These are phyloP conservation scores for Lolium rigidum DNA, from an alignment of 176 grass and related monocot species.

Conservation along the genomic window DNA sequence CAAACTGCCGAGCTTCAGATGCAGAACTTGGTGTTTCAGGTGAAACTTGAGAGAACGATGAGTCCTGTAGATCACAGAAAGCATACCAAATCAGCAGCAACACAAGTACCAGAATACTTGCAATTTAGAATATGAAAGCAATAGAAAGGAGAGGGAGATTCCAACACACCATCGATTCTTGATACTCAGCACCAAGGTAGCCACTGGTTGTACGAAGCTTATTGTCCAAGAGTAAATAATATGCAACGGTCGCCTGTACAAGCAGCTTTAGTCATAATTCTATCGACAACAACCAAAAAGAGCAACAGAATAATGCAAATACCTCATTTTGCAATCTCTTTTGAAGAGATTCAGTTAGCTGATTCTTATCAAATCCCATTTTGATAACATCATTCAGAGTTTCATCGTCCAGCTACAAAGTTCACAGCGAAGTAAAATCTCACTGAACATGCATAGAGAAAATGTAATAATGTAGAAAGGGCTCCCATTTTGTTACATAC, in stretches of 20 bases:
- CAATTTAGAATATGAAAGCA: neutral
- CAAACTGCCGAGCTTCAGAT: constrained; percentile 45
- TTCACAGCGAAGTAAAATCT: constrained; percentile 23
- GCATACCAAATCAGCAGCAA: constrained; percentile 28
- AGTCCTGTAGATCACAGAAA: constrained; percentile 56
- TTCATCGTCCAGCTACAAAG: constrained; percentile 85
- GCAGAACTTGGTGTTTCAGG: constrained; percentile 62
- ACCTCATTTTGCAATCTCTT: constrained; percentile 93
- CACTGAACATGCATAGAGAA: neutral
- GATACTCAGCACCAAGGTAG: constrained; percentile 80
- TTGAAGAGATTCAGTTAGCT: constrained; percentile 76
- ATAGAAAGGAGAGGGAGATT: constrained; percentile 1
- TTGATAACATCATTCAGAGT: constrained; percentile 83
- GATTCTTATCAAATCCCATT: constrained; percentile 86
- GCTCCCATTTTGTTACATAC: neutral
- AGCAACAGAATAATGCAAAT: constrained; percentile 24
- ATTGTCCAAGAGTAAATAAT: constrained; percentile 97
- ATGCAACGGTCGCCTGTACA: constrained; percentile 86
- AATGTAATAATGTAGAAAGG: neutral
- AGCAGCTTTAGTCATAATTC: constrained; percentile 35
- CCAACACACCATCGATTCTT: constrained; percentile 76
- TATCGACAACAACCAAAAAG: constrained; percentile 15
- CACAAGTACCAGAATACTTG: constrained; percentile 20
- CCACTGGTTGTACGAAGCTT: constrained; percentile 74
- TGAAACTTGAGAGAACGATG: constrained; percentile 51